These are phyloP conservation scores for Russula lepida DNA, from an alignment of 768 basidiomycete genomes.

Conservation along the genomic window DNA sequence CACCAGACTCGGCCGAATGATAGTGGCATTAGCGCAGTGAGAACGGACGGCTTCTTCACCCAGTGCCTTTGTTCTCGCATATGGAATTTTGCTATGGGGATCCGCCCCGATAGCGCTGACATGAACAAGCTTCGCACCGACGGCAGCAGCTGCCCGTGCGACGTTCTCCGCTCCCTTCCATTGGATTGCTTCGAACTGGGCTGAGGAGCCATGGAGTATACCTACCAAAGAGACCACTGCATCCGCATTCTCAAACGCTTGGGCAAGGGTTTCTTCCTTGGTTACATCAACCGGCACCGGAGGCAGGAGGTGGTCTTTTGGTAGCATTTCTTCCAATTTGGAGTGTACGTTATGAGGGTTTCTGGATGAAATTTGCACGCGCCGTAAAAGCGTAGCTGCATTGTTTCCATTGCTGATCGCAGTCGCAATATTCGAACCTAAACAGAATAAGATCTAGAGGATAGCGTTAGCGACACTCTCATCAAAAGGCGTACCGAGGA, in stretches of 20 bases:
- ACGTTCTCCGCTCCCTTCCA: slow-evolving; percentile 61
- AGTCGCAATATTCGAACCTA: slow-evolving; percentile 54
- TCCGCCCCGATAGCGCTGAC: slow-evolving; percentile 75
- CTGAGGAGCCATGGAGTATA: slow-evolving; percentile 47
- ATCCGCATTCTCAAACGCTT: slow-evolving; percentile 46
- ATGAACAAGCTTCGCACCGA: slow-evolving; percentile 53
- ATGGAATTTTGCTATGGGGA: slow-evolving; percentile 45
- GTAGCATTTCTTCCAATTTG: slow-evolving; percentile 25
- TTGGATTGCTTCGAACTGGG: slow-evolving; percentile 54
- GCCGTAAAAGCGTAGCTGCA: slow-evolving; percentile 29
- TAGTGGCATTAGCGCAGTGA: slow-evolving; percentile 42
- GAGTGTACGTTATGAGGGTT: slow-evolving; percentile 39
- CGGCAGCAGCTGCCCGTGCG: slow-evolving; percentile 41
- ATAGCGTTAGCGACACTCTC: background rate
- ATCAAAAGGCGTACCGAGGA: slow-evolving; percentile 41
- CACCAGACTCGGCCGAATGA: slow-evolving; percentile 63
- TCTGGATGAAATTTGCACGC: slow-evolving; percentile 53
- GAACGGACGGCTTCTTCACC: slow-evolving; percentile 49
- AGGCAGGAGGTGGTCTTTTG: slow-evolving; percentile 34
- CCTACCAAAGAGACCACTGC: slow-evolving; percentile 65
- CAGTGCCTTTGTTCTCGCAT: slow-evolving; percentile 52
- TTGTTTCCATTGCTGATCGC: slow-evolving; percentile 32
- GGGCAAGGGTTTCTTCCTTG: slow-evolving; percentile 35
- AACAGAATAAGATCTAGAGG: background rate
- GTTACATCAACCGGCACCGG: slow-evolving; percentile 48